These are phyloP conservation scores for Zopfia rhizophila DNA, from an alignment of 2,329 filamentous ascomycete species.

Conservation along the genomic window DNA sequence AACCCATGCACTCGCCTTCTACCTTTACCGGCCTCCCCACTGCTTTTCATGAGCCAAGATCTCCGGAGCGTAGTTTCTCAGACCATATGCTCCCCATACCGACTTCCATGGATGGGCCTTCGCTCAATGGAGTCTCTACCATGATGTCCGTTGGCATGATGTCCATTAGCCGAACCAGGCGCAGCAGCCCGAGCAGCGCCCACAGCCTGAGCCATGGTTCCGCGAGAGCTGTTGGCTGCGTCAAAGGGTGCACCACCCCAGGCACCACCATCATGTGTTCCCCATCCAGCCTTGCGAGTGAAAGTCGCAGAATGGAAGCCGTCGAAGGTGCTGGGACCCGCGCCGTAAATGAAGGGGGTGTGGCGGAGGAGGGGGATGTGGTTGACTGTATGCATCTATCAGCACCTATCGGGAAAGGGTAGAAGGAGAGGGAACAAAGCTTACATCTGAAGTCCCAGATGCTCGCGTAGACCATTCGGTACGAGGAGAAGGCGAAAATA, in stretches of 20 bases:
- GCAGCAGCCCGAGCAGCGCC: conserved; percentile 23
- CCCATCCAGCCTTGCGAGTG: conserved; percentile 71
- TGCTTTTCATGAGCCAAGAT: too few relatives aligned
- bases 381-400: conserved; percentile 51
- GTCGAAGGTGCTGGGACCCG: conserved; percentile 49
- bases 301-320: conserved; percentile 66
- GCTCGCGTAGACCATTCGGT: conserved; percentile 74
- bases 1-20: too few relatives aligned
- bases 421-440: background rate
- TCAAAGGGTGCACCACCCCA: conserved; percentile 57
- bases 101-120: conserved; percentile 39
- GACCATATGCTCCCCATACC: conserved; percentile 41
- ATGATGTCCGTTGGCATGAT: conserved; percentile 28
- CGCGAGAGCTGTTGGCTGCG: conserved; percentile 50
- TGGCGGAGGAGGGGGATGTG: conserved; percentile 73
- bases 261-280: conserved; percentile 53
- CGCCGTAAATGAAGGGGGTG: conserved; percentile 64
- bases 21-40: too few relatives aligned
- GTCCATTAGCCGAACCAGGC: conserved; percentile 39
- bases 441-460: conserved; percentile 73
- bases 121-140: conserved; percentile 36
- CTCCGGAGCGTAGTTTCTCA: too few relatives aligned
- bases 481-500: conserved; percentile 71
- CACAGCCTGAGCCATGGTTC: conserved; percentile 37
- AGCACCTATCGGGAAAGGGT: too few relatives aligned